phyloP scores from a whole-genome alignment of 106 monocot species.

The Dendrobium catenatum region DNA sequence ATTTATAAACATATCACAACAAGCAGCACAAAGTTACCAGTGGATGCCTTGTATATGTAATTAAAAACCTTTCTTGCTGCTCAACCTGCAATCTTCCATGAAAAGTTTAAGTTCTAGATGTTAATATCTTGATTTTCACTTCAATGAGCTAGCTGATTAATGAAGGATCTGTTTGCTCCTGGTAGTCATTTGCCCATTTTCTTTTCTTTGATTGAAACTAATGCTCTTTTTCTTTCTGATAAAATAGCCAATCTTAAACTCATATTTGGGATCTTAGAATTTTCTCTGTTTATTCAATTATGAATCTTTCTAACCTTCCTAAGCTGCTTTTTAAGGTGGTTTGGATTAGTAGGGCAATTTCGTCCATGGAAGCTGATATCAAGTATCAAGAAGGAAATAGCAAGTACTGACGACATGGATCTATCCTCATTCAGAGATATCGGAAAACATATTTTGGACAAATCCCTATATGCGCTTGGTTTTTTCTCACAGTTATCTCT shows the following conservation, averaged over 20 bases:
- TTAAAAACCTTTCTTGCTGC: not conserved
- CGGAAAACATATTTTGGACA: constrained; percentile 60
- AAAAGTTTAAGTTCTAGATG: not conserved
- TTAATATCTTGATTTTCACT: not conserved
- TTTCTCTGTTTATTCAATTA: not conserved
- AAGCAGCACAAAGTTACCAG: not conserved
- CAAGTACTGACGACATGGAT: constrained; percentile 53
- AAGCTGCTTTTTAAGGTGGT: constrained; percentile 49
- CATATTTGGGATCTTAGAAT: not conserved
- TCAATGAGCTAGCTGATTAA: not conserved
- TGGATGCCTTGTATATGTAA: not conserved
- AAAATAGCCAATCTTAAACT: not conserved
- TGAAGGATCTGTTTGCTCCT: not conserved
- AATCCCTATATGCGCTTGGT: constrained; percentile 69
- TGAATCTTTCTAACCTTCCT: constrained; percentile 1
- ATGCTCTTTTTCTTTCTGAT: not conserved
- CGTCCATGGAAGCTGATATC: constrained; percentile 74
- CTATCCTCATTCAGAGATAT: constrained; percentile 46
- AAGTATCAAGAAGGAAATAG: constrained; percentile 46
- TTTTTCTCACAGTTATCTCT: constrained; percentile 56
- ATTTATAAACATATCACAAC: not conserved
- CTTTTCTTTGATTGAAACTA: not conserved
- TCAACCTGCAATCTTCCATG: not conserved
- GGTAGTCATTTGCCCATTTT: not conserved
- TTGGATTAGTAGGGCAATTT: constrained; percentile 60